Percentiles rank a stretch among this genome's conserved stretches.
Conservation (phyloP, 2,329 filamentous ascomycete species). For the Ascochyta clinopodiicola region DNA sequence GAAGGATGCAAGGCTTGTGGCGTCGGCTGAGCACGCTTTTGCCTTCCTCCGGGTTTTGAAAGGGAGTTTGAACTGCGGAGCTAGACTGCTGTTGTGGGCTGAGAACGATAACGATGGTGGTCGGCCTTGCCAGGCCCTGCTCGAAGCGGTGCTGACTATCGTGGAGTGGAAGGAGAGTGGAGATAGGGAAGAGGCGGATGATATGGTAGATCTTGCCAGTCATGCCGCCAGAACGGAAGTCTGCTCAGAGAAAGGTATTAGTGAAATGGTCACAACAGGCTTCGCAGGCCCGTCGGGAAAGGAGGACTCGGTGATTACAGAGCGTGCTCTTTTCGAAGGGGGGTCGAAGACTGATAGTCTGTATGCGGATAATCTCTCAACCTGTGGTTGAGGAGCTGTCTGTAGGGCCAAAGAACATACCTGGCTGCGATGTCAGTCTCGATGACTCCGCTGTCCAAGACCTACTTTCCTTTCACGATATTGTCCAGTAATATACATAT, state of each 20-base stretch:
- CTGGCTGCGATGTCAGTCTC: too few relatives aligned
- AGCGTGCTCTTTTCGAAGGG: neutral
- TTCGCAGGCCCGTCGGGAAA: neutral
- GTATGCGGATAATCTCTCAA: neutral
- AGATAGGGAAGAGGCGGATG: neutral
- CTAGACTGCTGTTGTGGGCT: neutral
- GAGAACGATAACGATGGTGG: neutral
- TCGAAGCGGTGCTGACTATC: neutral
- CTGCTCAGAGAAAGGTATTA: neutral
- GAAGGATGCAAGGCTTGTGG: neutral
- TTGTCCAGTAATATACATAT: too few relatives aligned
- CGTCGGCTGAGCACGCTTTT: neutral
- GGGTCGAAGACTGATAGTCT: neutral
- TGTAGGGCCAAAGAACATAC: too few relatives aligned
- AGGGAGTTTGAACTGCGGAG: neutral
- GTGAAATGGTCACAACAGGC: neutral
- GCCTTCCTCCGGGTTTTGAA: neutral
- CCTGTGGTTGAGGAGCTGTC: too few relatives aligned
- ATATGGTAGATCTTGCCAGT: neutral
- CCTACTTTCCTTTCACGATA: too few relatives aligned
- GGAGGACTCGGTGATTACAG: neutral
- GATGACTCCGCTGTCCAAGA: too few relatives aligned
- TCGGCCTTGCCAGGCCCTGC: neutral
- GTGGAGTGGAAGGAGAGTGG: neutral
- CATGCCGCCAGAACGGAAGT: neutral